Conservation (phyloP, 2,329 filamentous ascomycete species). For the Stachybotrys echinatus region DNA sequence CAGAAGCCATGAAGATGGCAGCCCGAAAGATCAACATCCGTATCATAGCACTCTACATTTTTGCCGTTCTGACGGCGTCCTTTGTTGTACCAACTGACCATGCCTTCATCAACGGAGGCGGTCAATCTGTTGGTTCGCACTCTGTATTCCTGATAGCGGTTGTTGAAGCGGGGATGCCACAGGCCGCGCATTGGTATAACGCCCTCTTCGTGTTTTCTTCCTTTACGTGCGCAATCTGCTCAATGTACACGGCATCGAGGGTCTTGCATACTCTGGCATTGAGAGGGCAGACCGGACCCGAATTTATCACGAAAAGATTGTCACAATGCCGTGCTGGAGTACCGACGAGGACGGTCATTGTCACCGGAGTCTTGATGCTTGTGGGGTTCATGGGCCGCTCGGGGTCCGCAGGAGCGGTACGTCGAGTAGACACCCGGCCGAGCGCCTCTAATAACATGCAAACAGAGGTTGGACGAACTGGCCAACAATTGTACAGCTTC, state of each 20-base stretch:
- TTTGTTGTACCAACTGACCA: conserved; percentile 31
- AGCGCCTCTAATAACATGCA: conserved; percentile 3
- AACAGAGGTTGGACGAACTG: conserved; percentile 28
- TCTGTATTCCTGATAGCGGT: conserved; percentile 31
- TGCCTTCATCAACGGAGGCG: conserved; percentile 32
- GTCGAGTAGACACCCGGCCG: conserved; percentile 5
- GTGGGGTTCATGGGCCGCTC: conserved; percentile 32
- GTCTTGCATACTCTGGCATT: conserved; percentile 30
- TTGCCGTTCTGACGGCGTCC: conserved; percentile 17
- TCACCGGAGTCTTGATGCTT: conserved; percentile 30
- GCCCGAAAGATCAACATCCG: conserved; percentile 31
- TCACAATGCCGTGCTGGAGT: conserved; percentile 30
- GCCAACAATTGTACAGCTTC: conserved; percentile 30
- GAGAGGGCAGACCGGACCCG: conserved; percentile 30
- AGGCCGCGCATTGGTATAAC: conserved; percentile 30
- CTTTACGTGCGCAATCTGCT: conserved; percentile 31
- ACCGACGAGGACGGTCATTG: conserved; percentile 31
- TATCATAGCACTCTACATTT: conserved; percentile 20
- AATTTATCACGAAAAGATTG: conserved; percentile 31
- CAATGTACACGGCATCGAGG: conserved; percentile 29
- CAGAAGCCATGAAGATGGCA: conserved; percentile 34
- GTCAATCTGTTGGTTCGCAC: conserved; percentile 22
- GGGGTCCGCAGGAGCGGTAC: conserved; percentile 27
- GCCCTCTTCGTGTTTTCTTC: conserved; percentile 30
- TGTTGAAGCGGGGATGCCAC: conserved; percentile 28